A percentile compares a stretch with the other conserved stretches of the same genome.
Evolutionary conservation across 768 basidiomycete genomes (phyloP).

Genomic region (Russula foetens): DNA sequence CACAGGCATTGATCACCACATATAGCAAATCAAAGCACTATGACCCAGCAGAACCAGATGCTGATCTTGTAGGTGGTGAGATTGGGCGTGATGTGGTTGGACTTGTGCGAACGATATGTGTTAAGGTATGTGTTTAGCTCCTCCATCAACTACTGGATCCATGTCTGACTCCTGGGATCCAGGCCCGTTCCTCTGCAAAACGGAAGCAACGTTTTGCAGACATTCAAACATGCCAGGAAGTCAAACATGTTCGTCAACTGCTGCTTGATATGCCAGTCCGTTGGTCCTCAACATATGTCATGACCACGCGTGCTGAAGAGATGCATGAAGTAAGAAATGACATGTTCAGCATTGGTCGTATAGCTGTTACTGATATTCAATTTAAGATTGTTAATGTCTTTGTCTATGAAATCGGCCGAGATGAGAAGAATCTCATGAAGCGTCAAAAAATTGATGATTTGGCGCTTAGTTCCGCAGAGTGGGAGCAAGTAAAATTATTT

Average conservation of each 20-base stretch:
- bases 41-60: slow-evolving; percentile 15
- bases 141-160: no score
- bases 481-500: no score
- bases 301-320: not conserved
- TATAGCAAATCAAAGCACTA: slow-evolving; percentile 25
- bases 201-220: not conserved
- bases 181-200: not conserved
- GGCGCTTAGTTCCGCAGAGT: no score
- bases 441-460: no score
- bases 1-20: slow-evolving; percentile 24
- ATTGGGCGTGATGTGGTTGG: slow-evolving; percentile 23
- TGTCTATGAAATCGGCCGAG: no score
- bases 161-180: not conserved
- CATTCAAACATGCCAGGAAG: not conserved
- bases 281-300: not conserved
- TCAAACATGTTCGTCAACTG: not conserved
- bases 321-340: no score
- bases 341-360: no score
- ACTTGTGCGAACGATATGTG: slow-evolving; percentile 23
- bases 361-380: no score
- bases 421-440: no score
- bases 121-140: slow-evolving; percentile 21
- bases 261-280: not conserved
- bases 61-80: not conserved
- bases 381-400: no score